Conservation (phyloP, 1,284 basidiomycete species). For the Leccinum insigne region DNA sequence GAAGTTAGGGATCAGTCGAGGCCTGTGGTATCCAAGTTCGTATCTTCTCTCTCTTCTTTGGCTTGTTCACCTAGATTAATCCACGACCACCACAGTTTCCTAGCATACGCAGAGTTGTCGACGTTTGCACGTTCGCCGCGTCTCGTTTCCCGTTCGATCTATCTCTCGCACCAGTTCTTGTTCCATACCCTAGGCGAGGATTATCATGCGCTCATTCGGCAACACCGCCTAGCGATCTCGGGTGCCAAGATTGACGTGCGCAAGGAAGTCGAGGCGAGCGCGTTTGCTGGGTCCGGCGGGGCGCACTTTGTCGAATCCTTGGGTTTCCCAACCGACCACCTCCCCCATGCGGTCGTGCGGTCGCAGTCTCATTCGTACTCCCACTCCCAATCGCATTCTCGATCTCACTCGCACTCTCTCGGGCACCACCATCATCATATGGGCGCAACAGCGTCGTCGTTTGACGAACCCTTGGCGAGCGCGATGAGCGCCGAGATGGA, state of each 20-base stretch:
- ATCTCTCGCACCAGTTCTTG: conserved; percentile 79
- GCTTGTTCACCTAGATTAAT: conserved; percentile 4
- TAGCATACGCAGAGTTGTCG: conserved; percentile 79
- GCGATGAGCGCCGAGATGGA: conserved; percentile 70
- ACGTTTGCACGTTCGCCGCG: conserved; percentile 60
- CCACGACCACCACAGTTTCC: conserved; percentile 44
- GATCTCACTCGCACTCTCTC: not conserved
- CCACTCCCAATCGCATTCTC: conserved; percentile 10
- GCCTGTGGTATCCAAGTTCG: conserved; percentile 20
- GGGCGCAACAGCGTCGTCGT: conserved; percentile 48
- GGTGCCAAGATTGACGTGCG: conserved; percentile 68
- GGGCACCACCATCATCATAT: not conserved
- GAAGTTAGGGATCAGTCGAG: conserved; percentile 14
- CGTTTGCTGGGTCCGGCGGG: conserved; percentile 40
- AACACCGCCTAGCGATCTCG: conserved; percentile 62
- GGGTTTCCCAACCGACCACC: conserved; percentile 33
- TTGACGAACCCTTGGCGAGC: conserved; percentile 76
- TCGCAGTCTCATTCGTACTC: conserved; percentile 5
- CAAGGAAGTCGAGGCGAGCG: conserved; percentile 66
- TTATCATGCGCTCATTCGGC: conserved; percentile 75
- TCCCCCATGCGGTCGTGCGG: conserved; percentile 26
- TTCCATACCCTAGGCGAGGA: conserved; percentile 78
- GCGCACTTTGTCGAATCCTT: conserved; percentile 57
- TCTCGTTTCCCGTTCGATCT: conserved; percentile 71
- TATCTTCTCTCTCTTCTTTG: not conserved